A percentile compares a stretch with the other conserved stretches of the same genome.
Conservation (phyloP, 2,329 filamentous ascomycete genomes). For the Neoascochyta sp. region DNA sequence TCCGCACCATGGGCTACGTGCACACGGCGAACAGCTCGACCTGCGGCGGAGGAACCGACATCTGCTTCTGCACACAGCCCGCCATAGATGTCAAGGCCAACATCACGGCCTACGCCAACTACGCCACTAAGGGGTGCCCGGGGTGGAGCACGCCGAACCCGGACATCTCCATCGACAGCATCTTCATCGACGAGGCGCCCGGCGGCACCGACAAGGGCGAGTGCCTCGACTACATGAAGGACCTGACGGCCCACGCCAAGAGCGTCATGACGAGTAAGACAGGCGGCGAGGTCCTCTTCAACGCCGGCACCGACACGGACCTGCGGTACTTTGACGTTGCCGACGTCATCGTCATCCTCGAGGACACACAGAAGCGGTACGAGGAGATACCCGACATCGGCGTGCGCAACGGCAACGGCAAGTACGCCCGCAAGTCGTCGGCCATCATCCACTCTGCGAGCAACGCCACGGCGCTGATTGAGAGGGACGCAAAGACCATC, state of each 20-base stretch:
- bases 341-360: conserved; percentile 5
- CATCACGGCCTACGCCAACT: conserved; percentile 7
- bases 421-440: conserved; percentile 5
- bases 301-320: conserved; percentile 5
- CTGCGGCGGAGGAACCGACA: conserved; percentile 1
- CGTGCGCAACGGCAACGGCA: conserved; percentile 6
- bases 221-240: conserved; percentile 7
- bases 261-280: conserved; percentile 3
- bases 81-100: conserved; percentile 6
- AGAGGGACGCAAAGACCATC: conserved; percentile 5
- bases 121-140: conserved; percentile 2
- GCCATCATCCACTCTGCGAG: conserved; percentile 7
- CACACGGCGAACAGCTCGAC: conserved; percentile 8
- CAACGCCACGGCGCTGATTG: conserved; percentile 4
- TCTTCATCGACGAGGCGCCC: conserved; percentile 9
- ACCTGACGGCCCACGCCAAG: conserved; percentile 5
- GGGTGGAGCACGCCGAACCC: conserved; percentile 5
- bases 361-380: conserved; percentile 1
- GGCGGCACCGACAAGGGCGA: conserved; percentile 4
- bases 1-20: conserved; percentile 8
- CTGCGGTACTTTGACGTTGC: conserved; percentile 7
- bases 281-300: conserved; percentile 8
- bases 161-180: conserved; percentile 8
- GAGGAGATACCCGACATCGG: conserved; percentile 7
- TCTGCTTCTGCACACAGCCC: conserved; percentile 8